Conservation (phyloP, 768 basidiomycete genomes). For the Tulasnella calospora region DNA sequence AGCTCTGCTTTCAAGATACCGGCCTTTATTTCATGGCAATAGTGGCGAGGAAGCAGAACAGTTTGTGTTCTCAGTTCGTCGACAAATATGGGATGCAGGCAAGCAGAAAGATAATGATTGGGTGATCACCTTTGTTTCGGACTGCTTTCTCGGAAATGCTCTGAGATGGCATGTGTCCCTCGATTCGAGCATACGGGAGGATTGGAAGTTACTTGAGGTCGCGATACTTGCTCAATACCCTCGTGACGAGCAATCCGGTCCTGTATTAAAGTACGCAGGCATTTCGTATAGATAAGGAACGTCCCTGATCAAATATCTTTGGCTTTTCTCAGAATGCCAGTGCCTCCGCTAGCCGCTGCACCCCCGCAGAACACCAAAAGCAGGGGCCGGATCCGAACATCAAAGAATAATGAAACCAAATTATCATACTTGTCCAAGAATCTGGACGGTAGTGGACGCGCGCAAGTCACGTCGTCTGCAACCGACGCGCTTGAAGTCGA, state of each 20-base stretch:
- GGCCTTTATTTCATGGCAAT: background rate
- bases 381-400: background rate
- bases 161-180: constrained; percentile 6
- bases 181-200: background rate
- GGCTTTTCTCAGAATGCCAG: background rate
- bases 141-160: constrained; percentile 1
- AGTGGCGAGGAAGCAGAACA: background rate
- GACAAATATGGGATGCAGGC: background rate
- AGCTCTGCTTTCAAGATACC: background rate
- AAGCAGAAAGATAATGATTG: background rate
- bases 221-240: background rate
- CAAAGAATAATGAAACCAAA: background rate
- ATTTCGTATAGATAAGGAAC: no score
- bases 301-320: background rate
- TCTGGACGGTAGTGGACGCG: background rate
- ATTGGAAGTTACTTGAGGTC: background rate
- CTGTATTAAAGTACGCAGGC: no score
- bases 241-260: background rate
- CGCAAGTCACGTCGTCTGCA: background rate
- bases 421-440: background rate
- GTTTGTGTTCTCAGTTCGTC: background rate
- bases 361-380: background rate
- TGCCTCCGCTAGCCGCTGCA: background rate
- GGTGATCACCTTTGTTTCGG: background rate
- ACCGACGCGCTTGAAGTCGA: background rate